Conservation (phyloP, 2,329 filamentous ascomycete species). For the Colletotrichum truncatum region DNA sequence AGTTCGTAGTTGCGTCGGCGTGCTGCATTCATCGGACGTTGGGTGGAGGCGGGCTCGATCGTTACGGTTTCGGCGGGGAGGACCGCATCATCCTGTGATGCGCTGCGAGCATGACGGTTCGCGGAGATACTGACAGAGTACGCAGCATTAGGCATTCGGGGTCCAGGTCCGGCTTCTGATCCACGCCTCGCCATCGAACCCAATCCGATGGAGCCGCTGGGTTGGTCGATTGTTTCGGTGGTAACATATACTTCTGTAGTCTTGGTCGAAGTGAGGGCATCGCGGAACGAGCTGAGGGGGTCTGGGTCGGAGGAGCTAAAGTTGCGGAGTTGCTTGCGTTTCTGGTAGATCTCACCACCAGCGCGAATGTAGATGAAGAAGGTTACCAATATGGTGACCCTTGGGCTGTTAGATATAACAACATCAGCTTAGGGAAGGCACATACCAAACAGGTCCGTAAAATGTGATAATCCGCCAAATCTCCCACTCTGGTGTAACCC, state of each 20-base stretch:
- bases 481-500: slow-evolving; percentile 74
- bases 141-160: slow-evolving; percentile 29
- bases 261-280: slow-evolving; percentile 59
- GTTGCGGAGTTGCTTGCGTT: slow-evolving; percentile 68
- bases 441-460: slow-evolving; percentile 77
- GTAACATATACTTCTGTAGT: slow-evolving; percentile 74
- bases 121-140: slow-evolving; percentile 58
- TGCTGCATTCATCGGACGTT: slow-evolving; percentile 38
- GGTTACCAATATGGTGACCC: slow-evolving; percentile 69
- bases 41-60: slow-evolving; percentile 23
- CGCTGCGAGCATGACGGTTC: slow-evolving; percentile 34
- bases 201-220: slow-evolving; percentile 41
- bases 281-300: slow-evolving; percentile 47
- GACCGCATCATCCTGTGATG: slow-evolving; percentile 36
- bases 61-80: slow-evolving; percentile 39
- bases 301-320: slow-evolving; percentile 60
- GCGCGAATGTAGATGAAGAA: slow-evolving; percentile 73
- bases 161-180: slow-evolving; percentile 21
- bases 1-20: slow-evolving; percentile 57
- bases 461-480: slow-evolving; percentile 78
- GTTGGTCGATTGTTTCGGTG: slow-evolving; percentile 52
- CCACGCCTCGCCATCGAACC: slow-evolving; percentile 40
- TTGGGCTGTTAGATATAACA: slow-evolving; percentile 39
- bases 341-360: slow-evolving; percentile 74
- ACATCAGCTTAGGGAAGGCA: neutral